Base-by-base conservation (phyloP, 805 yeast species). In the Wickerhamomyces rabaulensis region DNA sequence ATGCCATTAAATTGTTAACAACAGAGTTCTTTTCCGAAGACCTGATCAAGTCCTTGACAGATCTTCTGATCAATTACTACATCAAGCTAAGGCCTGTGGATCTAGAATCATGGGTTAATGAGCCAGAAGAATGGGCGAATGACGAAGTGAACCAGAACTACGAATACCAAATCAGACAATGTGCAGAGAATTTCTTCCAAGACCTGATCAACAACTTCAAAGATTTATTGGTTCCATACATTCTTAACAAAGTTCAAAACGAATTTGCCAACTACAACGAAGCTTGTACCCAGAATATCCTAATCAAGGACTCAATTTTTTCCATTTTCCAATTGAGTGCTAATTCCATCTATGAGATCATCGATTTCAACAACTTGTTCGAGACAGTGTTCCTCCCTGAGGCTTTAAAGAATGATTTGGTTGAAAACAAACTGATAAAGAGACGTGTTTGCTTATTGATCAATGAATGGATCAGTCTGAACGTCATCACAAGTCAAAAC, bases 41-140 rank as follows among this genome's bases (percentile, higher is more conserved):
- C 1, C 68, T 82, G 13, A 67, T 87, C 19, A 71, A 71, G 22
- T 74, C 77, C 21, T 63, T 92, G 12, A 76, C 87, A 12, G 85
- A 84, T 49, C 65, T 86, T 39, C 68, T 91, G 31, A 81, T 90
- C 48, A 71, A 75, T 37, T 83, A 84, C 79, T 91, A 88, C 63
- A 70, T 94, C 51, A 77, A 84, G 46, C 64, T 91, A 41, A 78
- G 82, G 48, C 89, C 92, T 0, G 64, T 75, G 2, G 97, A 91
- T 60, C 63, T 92, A 41, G 95, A 87, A 55, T 69, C 79, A 35
- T 94, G 98, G 98, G 62, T 72, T 12, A 63, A 76, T 16, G 96
- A 90, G 49, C 97, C 98, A 0, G 98, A 90, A 62, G 97, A 89
- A 62, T 94, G 95, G 88, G 81, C 87, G 19, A 81, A 82, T 52